A percentile compares a stretch with the other conserved stretches of the same genome.
These are phyloP conservation scores for Triticum timopheevii DNA, from an alignment of 176 grass and related monocot species.

Conservation along the genomic window DNA sequence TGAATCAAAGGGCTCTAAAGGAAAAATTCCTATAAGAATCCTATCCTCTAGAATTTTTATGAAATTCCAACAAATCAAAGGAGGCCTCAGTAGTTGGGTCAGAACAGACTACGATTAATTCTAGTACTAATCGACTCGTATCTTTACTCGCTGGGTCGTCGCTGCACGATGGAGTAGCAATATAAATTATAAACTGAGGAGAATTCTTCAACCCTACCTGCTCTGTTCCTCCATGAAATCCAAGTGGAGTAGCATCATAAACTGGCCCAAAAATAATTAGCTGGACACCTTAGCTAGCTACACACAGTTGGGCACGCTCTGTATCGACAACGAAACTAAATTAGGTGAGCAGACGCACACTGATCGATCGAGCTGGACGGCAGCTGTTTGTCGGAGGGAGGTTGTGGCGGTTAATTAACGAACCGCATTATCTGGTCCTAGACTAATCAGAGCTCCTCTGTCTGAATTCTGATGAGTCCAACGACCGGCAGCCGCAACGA, in stretches of 20 bases:
- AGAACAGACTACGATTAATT: too few relatives aligned
- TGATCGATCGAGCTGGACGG: neutral
- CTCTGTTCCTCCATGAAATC: neutral
- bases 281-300: neutral
- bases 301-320: slow-evolving; percentile 8
- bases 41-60: too few relatives aligned
- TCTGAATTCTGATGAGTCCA: neutral
- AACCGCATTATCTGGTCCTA: neutral
- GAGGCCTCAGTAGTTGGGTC: too few relatives aligned
- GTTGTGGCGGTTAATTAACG: neutral
- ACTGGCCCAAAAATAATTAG: too few relatives aligned
- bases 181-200: neutral
- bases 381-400: neutral
- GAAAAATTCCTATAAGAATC: too few relatives aligned
- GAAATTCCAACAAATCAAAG: too few relatives aligned
- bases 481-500: neutral
- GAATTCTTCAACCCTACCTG: neutral
- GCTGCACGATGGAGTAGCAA: neutral
- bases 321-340: neutral
- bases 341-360: neutral
- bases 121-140: too few relatives aligned
- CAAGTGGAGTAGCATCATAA: neutral
- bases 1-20: too few relatives aligned
- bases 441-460: neutral
- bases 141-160: neutral